Evolutionary conservation across 1,284 basidiomycete species (phyloP), one percentile per base, ranked within the genome.

Genomic region (Trichosporon ovoides): DNA sequence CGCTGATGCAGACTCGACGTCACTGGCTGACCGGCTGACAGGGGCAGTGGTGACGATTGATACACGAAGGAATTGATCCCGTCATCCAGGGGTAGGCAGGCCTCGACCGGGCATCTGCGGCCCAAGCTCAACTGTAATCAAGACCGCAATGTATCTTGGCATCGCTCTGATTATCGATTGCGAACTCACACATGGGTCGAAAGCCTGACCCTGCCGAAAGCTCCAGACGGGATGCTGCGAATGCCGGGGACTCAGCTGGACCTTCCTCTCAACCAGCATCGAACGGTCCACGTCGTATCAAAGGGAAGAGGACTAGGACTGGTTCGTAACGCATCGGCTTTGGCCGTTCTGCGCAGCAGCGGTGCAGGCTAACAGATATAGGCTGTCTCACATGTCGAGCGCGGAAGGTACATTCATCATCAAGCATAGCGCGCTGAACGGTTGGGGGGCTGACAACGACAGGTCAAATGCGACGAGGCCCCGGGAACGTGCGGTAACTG

Each of bases 381-480:
- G 63, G 63, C 7, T 64, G 63, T 22, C 53, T 64, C 10, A 64
- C 63, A 46, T 64, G 63, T 22, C 57, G 63, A 13, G 63, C 60
- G 7, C 63, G 63, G 18, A 64, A 64, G 38, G 63, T 61, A 34
- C 28, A 58, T 53, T 3, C 22, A 3, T n/a, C n/a, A n/a, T n/a
- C n/a, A n/a, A n/a, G 10, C 33, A 19, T 9, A 22, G 20, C 6
- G 20, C 12, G 16, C 10, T 19, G 7, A 7, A 12, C n/a, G n/a
- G n/a, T n/a, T n/a, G 7, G 19, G 7, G 12, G 1, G 16, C 20
- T 50, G 22, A 46, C n/a, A 3, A 3, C 20, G 36, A 16, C 18
- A 66, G 64, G 60, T 66, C 37, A 66, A 66, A 48, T 66, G 65
- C 36, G 65, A 66, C 34, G 65, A 66, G 37, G 50, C 55, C 12